Base-by-base conservation (phyloP, 2,329 filamentous ascomycete genomes). In the Cercospora brassicicola region DNA sequence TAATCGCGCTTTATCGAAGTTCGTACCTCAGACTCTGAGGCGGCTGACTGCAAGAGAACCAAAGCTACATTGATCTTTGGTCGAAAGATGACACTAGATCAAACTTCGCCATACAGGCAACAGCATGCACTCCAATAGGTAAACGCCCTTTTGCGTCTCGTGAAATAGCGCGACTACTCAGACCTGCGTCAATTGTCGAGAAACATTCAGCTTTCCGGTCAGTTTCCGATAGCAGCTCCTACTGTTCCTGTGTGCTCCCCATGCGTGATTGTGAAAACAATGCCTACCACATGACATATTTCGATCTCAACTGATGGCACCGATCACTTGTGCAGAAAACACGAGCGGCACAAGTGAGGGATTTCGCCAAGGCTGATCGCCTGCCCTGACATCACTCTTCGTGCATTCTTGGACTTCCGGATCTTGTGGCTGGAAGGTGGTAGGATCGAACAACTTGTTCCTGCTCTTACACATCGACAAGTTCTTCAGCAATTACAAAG, bases 301-400 rank as follows among this genome's bases (percentile, higher is more conserved):
- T n/a, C 36, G 36, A 42, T 42, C 36, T 42, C 36, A 42, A 42
- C 15, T 42, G 15, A 42, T 7, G 0, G 3, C 5, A n/a, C 36
- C 42, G 45, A 48, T 48, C 45, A 48, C 45, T 48, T 48, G n/a
- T 23, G 45, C 36, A n/a, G 36, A 20, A 48, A 48, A 23, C 20
- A 48, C n/a, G 45, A 48, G 45, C 20, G 18, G 45, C 45, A 13
- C 45, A 20, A 4, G 45, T 48, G 45, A 48, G 45, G 51, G 28
- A 31, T 30, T n/a, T 5, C 26, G 55, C 55, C 55, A 59, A 59
- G 55, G 28, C 55, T 31, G 55, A 59, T 59, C 48, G 23, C 48
- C 45, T 55, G 48, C 23, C 48, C 55, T 59, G 55, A 59, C 55
- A 59, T 59, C 55, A 59, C 55, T 59, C 55, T 59, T 59, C 31